These are phyloP conservation scores for Aureobasidium musti DNA, from an alignment of 2,329 filamentous ascomycete species.

Conservation along the genomic window DNA sequence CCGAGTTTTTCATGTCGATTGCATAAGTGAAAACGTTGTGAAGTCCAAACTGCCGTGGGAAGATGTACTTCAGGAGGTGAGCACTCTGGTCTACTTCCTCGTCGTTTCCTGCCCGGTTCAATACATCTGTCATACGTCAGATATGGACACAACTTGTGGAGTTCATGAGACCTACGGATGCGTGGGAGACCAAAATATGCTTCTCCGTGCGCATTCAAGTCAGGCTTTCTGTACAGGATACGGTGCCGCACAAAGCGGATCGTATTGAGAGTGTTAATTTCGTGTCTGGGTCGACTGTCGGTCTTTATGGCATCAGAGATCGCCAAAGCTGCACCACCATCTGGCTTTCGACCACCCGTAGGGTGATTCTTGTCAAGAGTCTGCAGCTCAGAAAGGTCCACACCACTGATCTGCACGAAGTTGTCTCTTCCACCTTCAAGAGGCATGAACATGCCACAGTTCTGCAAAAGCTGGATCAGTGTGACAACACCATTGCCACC, in stretches of 20 bases:
- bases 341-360: slow-evolving; percentile 35
- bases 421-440: slow-evolving; percentile 64
- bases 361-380: slow-evolving; percentile 20
- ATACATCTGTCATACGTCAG: slow-evolving; percentile 72
- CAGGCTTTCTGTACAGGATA: slow-evolving; percentile 80
- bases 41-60: slow-evolving; percentile 83
- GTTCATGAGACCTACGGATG: slow-evolving; percentile 63
- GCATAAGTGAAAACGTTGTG: slow-evolving; percentile 87
- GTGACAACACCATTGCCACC: slow-evolving; percentile 74
- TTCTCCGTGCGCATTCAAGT: slow-evolving; percentile 66
- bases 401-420: slow-evolving; percentile 77
- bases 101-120: slow-evolving; percentile 67
- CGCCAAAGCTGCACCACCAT: neutral
- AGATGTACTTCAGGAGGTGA: slow-evolving; percentile 87
- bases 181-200: slow-evolving; percentile 75
- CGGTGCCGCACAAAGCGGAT: slow-evolving; percentile 78
- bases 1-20: slow-evolving; percentile 65
- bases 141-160: slow-evolving; percentile 20
- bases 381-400: slow-evolving; percentile 54
- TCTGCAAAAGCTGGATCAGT: slow-evolving; percentile 74
- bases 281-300: too few species aligned
- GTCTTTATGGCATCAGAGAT: neutral
- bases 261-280: slow-evolving; percentile 49
- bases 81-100: slow-evolving; percentile 58
- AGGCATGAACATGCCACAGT: slow-evolving; percentile 73